Conservation (phyloP, 495 filamentous ascomycete genomes). For the Hyaloscypha finlandica region DNA sequence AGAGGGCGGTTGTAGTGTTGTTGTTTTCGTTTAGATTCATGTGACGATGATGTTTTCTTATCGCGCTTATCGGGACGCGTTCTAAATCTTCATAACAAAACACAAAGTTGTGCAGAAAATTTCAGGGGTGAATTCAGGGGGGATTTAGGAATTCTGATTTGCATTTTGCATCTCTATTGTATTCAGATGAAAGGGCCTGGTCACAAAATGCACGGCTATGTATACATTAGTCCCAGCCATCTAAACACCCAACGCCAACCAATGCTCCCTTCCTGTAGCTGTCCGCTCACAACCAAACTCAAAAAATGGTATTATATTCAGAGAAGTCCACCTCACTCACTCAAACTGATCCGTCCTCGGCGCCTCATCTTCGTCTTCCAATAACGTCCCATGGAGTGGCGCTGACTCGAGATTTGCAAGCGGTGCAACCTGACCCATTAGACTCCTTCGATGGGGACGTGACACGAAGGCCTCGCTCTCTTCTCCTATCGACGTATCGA, state of each 20-base stretch:
- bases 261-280: constrained; percentile 14
- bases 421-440: constrained; percentile 39
- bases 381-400: constrained; percentile 37
- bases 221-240: constrained; percentile 11
- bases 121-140: background rate
- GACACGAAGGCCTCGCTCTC: constrained; percentile 58
- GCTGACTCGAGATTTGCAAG: constrained; percentile 48
- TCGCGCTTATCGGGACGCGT: constrained; percentile 12
- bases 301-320: constrained; percentile 18
- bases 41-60: constrained; percentile 4
- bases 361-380: constrained; percentile 16
- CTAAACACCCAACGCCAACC: constrained; percentile 28
- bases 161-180: background rate
- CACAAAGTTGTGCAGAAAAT: background rate
- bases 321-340: constrained; percentile 31
- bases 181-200: background rate
- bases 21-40: background rate
- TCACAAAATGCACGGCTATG: constrained; percentile 9
- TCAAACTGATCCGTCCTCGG: constrained; percentile 43
- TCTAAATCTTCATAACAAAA: constrained; percentile 6
- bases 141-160: background rate
- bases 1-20: background rate
- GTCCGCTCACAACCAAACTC: constrained; percentile 19
- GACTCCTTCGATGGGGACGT: constrained; percentile 42
- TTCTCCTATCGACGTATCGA: constrained; percentile 53